Evolutionary conservation across 2,329 filamentous ascomycete genomes (phyloP).

Genomic region (Corinectria fuckeliana): DNA sequence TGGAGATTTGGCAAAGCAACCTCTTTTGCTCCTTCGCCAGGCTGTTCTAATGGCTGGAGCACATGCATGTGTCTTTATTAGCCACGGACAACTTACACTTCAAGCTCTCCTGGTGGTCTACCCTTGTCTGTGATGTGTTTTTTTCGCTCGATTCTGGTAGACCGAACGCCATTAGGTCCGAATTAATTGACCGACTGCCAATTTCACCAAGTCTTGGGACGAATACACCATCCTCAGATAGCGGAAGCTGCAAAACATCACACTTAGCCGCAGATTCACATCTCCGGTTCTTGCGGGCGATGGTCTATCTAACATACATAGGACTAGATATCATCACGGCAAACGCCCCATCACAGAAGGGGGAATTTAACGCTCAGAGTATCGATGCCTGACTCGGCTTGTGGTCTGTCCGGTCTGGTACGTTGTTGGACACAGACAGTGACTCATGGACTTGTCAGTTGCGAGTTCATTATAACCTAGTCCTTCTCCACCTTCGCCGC

Average conservation of each 20-base stretch:
- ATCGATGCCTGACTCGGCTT: slow-evolving; percentile 28
- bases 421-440: slow-evolving; percentile 22
- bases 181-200: slow-evolving; percentile 35
- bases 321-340: slow-evolving; percentile 29
- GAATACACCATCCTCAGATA: slow-evolving; percentile 11
- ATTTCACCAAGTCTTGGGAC: slow-evolving; percentile 24
- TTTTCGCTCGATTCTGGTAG: slow-evolving; percentile 27
- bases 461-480: slow-evolving; percentile 30
- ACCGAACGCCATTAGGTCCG: slow-evolving; percentile 30
- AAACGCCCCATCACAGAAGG: slow-evolving; percentile 23
- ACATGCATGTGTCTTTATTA: slow-evolving; percentile 27
- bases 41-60: slow-evolving; percentile 34
- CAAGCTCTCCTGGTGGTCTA: slow-evolving; percentile 31
- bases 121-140: slow-evolving; percentile 31
- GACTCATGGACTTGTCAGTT: slow-evolving; percentile 29
- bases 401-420: slow-evolving; percentile 29
- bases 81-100: slow-evolving; percentile 27
- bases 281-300: slow-evolving; percentile 25
- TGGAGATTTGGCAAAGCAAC: slow-evolving; percentile 23
- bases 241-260: background rate
- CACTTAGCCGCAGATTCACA: slow-evolving; percentile 2
- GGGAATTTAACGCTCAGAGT: slow-evolving; percentile 17
- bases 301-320: slow-evolving; percentile 30
- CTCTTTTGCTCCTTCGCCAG: slow-evolving; percentile 27
- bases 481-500: slow-evolving; percentile 28